phyloP scores from a whole-genome alignment of 1,284 basidiomycete genomes.

The Moesziomyces sp. region DNA sequence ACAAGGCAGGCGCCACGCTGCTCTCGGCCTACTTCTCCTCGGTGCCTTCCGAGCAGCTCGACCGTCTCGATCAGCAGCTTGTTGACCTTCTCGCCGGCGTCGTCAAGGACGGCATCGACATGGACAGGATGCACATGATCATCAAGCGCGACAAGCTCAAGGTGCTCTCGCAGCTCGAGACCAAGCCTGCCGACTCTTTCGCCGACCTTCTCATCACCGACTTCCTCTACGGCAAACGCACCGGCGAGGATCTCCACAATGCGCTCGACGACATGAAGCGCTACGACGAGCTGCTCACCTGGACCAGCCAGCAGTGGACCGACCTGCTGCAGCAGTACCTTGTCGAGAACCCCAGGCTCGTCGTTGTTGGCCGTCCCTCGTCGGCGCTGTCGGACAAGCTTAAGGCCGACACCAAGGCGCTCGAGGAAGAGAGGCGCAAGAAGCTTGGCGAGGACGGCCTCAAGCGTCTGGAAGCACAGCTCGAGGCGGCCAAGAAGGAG shows the following conservation, averaged over 20 bases:
- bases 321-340: constrained; percentile 79
- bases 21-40: constrained; percentile 83
- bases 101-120: constrained; percentile 82
- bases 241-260: constrained; percentile 81
- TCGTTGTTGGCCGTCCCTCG: constrained; percentile 86
- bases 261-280: constrained; percentile 84
- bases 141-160: constrained; percentile 89
- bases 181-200: constrained; percentile 68
- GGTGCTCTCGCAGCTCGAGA: constrained; percentile 69
- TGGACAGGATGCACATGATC: constrained; percentile 88
- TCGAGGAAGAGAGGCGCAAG: constrained; percentile 78
- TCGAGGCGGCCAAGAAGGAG: constrained; percentile 85
- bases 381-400: constrained; percentile 83
- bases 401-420: constrained; percentile 82
- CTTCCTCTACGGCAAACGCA: constrained; percentile 85
- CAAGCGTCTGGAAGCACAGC: constrained; percentile 75
- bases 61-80: constrained; percentile 78
- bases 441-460: constrained; percentile 84
- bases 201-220: constrained; percentile 76
- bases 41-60: constrained; percentile 83
- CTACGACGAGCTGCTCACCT: constrained; percentile 74
- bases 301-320: constrained; percentile 83
- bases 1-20: constrained; percentile 76
- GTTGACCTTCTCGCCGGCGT: constrained; percentile 79
- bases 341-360: constrained; percentile 58